phyloP scores from a whole-genome alignment of 1,284 basidiomycete species.

The Leccinum pachyderme region DNA sequence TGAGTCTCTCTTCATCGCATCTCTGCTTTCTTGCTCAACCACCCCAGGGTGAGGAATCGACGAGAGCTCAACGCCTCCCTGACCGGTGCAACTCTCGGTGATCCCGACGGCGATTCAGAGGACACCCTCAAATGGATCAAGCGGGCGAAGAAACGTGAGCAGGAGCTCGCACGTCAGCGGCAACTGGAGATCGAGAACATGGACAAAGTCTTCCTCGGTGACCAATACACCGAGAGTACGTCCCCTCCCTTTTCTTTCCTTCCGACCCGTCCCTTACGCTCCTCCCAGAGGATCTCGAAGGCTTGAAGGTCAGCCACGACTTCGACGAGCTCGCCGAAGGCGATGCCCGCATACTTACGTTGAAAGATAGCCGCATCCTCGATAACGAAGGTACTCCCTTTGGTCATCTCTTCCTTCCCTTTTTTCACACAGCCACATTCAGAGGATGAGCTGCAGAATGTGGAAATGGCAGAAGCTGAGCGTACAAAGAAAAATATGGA shows the following conservation, averaged over 20 bases:
- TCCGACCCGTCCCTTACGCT: slow-evolving; percentile 5
- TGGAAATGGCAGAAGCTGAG: slow-evolving; percentile 88
- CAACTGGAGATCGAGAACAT: slow-evolving; percentile 77
- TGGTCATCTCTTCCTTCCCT: neutral
- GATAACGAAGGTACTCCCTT: slow-evolving; percentile 77
- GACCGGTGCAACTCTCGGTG: slow-evolving; percentile 87
- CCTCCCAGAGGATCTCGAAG: slow-evolving; percentile 75
- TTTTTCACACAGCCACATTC: slow-evolving; percentile 4
- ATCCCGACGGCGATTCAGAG: slow-evolving; percentile 70
- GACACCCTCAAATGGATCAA: slow-evolving; percentile 88
- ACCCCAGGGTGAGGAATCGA: slow-evolving; percentile 81
- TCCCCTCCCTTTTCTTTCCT: slow-evolving; percentile 12
- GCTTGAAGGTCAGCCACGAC: slow-evolving; percentile 95
- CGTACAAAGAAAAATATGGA: slow-evolving; percentile 76
- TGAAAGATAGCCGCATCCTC: slow-evolving; percentile 93
- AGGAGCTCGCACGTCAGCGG: slow-evolving; percentile 76
- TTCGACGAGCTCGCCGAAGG: slow-evolving; percentile 90
- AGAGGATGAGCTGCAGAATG: slow-evolving; percentile 98
- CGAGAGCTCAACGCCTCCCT: slow-evolving; percentile 88
- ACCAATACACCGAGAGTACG: slow-evolving; percentile 79
- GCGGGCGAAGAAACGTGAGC: slow-evolving; percentile 82
- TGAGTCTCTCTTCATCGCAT: slow-evolving; percentile 51
- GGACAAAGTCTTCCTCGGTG: slow-evolving; percentile 71
- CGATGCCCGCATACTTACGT: slow-evolving; percentile 91
- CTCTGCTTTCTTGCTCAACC: slow-evolving; percentile 46